These are phyloP conservation scores for Diphasiastrum complanatum DNA, from an alignment of 83 land plant genomes.

Conservation along the genomic window DNA sequence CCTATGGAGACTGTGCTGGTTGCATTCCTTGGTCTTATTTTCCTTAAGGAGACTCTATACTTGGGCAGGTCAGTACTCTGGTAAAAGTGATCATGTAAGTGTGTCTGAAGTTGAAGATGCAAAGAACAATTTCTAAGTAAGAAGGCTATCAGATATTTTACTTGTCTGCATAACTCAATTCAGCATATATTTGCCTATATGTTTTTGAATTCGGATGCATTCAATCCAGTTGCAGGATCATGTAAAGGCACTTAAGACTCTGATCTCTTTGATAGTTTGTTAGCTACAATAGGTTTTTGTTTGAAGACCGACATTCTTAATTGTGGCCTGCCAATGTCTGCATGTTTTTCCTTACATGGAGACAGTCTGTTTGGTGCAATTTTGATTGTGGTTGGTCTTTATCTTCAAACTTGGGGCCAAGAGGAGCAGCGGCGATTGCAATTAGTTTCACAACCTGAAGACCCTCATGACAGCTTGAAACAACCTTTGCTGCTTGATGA, in stretches of 20 bases:
- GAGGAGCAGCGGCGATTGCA: not conserved
- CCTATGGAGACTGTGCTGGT: constrained; percentile 4
- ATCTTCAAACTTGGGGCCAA: constrained; percentile 10
- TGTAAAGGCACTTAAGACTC: not conserved
- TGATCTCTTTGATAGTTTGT: not conserved
- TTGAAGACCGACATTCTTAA: not conserved
- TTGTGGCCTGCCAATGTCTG: too few species aligned
- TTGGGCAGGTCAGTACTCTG: constrained; percentile 7
- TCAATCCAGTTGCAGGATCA: not conserved
- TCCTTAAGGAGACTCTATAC: not conserved
- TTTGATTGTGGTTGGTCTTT: not conserved
- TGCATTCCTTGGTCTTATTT: constrained; percentile 1
- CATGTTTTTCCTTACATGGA: not conserved
- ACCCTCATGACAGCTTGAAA: too few species aligned
- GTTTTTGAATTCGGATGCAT: not conserved
- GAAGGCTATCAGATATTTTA: not conserved
- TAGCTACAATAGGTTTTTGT: not conserved
- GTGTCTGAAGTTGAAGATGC: too few species aligned
- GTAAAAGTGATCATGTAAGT: too few species aligned
- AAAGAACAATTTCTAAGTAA: not conserved
- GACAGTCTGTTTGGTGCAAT: constrained; percentile 1
- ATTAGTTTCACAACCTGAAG: too few species aligned
- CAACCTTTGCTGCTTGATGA: too few species aligned
- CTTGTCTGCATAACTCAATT: not conserved
- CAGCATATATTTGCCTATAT: not conserved